Percentiles rank a stretch among this genome's conserved stretches.
Evolutionary conservation across 176 grass and related monocot genomes (phyloP).

Genomic region (Carex pumila): DNA sequence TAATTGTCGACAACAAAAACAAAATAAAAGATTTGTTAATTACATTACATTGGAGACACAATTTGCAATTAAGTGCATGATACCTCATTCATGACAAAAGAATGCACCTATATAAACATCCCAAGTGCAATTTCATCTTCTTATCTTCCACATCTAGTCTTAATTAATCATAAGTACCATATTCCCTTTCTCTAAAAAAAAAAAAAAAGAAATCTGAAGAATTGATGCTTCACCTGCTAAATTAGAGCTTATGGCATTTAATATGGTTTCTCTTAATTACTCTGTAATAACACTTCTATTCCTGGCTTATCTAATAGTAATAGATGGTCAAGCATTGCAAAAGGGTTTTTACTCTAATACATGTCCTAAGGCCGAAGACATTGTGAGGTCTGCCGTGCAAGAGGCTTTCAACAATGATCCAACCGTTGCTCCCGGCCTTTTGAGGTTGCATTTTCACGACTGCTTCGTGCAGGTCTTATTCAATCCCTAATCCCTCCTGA

Average conservation of each 20-base stretch:
- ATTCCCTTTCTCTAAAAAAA: background rate
- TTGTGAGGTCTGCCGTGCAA: conserved; percentile 50
- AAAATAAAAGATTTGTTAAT: background rate
- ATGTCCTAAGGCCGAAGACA: conserved; percentile 63
- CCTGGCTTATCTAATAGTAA: conserved; percentile 10
- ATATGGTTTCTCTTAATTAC: conserved; percentile 17
- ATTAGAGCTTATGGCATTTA: background rate
- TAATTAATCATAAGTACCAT: background rate
- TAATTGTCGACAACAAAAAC: background rate
- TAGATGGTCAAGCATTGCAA: conserved; percentile 41
- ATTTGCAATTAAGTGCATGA: background rate
- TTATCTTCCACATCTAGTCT: background rate
- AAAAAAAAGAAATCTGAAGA: background rate
- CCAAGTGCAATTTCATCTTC: background rate
- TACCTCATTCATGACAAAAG: background rate
- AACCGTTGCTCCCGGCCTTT: conserved; percentile 55
- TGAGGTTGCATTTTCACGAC: conserved; percentile 87
- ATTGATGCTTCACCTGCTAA: background rate
- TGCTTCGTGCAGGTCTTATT: conserved; percentile 68
- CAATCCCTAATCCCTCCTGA: background rate
- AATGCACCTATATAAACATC: background rate
- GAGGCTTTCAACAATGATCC: conserved; percentile 45
- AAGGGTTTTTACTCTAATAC: conserved; percentile 48
- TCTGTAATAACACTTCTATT: conserved; percentile 11
- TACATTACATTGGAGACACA: background rate